Percentiles rank a stretch among this genome's conserved stretches.
These are phyloP conservation scores for Lupinus albus DNA, from an alignment of 306 rosid genomes.

Conservation along the genomic window DNA sequence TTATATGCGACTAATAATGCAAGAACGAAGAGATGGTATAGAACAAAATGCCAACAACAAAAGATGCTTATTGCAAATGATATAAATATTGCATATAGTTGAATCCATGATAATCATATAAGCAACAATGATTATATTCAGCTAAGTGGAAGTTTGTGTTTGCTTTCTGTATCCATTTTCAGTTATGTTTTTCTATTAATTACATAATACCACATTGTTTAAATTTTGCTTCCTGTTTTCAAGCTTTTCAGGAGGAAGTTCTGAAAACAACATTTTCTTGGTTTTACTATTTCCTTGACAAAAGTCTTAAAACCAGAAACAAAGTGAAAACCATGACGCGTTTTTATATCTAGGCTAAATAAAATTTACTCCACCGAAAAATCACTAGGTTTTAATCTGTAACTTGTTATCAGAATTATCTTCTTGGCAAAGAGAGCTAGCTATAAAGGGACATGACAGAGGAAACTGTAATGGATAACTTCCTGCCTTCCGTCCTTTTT, in stretches of 20 bases:
- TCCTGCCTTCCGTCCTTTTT: neutral
- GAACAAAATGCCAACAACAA: neutral
- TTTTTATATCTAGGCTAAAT: neutral
- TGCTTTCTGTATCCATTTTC: neutral
- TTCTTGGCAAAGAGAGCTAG: neutral
- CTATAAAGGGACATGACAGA: constrained; percentile 11
- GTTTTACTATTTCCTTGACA: no score
- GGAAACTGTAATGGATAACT: neutral
- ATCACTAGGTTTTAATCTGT: neutral
- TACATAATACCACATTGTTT: no score
- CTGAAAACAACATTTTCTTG: no score
- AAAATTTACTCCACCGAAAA: neutral
- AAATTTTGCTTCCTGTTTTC: no score
- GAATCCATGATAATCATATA: neutral
- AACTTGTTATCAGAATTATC: constrained; percentile 5
- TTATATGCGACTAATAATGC: neutral
- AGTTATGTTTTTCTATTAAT: no score
- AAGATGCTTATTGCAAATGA: neutral
- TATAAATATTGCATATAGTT: neutral
- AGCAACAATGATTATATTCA: no score
- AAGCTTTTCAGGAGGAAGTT: no score
- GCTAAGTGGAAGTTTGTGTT: no score
- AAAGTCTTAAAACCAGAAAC: no score
- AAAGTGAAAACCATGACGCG: no score
- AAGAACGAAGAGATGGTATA: constrained; percentile 19